Evolutionary conservation across 371 early-diverging fungal genomes (phyloP), one percentile per base, ranked within the genome.

Genomic region (Lichtheimia ornata): DNA sequence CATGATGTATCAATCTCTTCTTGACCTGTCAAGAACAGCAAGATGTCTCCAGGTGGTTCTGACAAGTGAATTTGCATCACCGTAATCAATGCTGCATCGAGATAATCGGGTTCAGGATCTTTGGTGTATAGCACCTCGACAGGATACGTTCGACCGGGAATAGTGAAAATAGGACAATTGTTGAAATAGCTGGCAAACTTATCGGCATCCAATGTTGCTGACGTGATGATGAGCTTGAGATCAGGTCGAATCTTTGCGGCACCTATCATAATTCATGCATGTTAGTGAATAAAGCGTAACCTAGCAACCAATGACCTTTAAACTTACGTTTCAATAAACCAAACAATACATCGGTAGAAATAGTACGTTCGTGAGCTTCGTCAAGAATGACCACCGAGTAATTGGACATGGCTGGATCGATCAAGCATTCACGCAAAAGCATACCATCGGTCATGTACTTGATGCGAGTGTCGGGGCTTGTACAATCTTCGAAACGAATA

Each of bases 401-500:
- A 55, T 88, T 86, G 17, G 76, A 74, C 76, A 98, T 84, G 35
- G 79, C 77, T 0, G 92, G 86, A 66, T 99, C 98, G 44, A 96
- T 82, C 57, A 99, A 82, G 68, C 92, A 89, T 81, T 99, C 99
- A 69, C 98, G 88, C 40, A 99, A 79, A 58, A 99, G 85, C 92
- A 99, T 96, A 83, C 99, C 99, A 63, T 99, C 99, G 6, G 99
- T 99, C 94, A 99, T 93, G 82, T 98, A 98, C 77, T 99, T 98
- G 74, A 99, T 97, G 59, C 84, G 84, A 11, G 96, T 97, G 68
- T 91, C 91, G 4, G 94, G 90, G 56, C 94, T 87, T 13, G 96
- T 97, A 73, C 95, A 96, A 72, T 97, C 97, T 69, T 97, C 98
- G 69, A 99, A 99, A 70, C 99, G 93, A 62, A 99, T 98, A 3